A percentile compares a stretch with the other conserved stretches of the same genome.
Conservation (phyloP, 352 stramenopile species). For the Phytophthora fragariaefolia region DNA sequence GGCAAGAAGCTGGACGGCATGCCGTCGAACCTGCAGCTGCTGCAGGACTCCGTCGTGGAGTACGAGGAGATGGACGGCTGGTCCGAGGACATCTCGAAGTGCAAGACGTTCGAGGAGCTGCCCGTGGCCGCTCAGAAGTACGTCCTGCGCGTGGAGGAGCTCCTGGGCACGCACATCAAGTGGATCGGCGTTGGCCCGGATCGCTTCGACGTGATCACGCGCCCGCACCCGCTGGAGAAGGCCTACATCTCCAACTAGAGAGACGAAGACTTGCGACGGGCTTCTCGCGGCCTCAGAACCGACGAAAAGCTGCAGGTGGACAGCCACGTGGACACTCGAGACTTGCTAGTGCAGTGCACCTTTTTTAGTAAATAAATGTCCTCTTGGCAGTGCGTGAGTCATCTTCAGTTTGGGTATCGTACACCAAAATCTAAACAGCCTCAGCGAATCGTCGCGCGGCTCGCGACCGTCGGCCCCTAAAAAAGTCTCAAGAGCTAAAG, state of each 20-base stretch:
- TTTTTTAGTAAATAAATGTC: conserved; percentile 18
- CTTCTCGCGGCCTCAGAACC: conserved; percentile 14
- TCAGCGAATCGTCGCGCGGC: not conserved
- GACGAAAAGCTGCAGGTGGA: conserved; percentile 6
- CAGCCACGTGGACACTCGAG: conserved; percentile 6
- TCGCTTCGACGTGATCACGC: conserved; percentile 95
- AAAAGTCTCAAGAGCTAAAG: not conserved
- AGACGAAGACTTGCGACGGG: not conserved
- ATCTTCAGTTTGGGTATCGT: conserved; percentile 1
- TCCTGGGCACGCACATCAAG: conserved; percentile 96
- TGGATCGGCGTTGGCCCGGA: conserved; percentile 99
- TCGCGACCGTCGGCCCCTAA: not conserved
- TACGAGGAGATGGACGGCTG: conserved; percentile 95
- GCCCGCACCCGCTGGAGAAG: conserved; percentile 79
- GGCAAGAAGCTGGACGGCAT: conserved; percentile 95
- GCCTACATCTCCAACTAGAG: conserved; percentile 45
- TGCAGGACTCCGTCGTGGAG: conserved; percentile 95
- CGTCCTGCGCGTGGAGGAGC: conserved; percentile 96
- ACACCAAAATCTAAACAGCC: conserved; percentile 2
- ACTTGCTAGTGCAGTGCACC: not conserved
- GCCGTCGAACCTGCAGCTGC: conserved; percentile 94
- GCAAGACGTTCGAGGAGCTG: conserved; percentile 97
- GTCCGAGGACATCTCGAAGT: conserved; percentile 97
- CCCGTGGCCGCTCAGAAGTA: conserved; percentile 96
- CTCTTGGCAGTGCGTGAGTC: not conserved